Percentiles rank a stretch among this genome's conserved stretches.
Conservation (phyloP, 2,329 filamentous ascomycete genomes). For the Helotiales sp. region DNA sequence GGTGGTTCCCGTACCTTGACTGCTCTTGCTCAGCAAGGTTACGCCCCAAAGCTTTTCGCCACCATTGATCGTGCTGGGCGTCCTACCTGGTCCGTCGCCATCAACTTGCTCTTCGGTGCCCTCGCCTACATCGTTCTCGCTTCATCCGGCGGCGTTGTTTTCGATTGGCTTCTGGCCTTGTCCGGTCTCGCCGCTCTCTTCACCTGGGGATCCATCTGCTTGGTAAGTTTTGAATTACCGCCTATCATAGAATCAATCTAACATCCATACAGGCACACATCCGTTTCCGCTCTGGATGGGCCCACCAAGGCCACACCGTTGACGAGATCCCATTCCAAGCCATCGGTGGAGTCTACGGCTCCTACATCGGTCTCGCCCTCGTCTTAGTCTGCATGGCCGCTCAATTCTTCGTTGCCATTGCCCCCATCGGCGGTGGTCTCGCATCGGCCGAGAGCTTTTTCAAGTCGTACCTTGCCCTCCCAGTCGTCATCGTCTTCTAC, state of each 20-base stretch:
- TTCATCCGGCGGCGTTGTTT: slow-evolving; percentile 51
- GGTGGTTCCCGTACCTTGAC: slow-evolving; percentile 88
- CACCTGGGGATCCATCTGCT: slow-evolving; percentile 72
- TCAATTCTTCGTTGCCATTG: slow-evolving; percentile 43
- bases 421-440: slow-evolving; percentile 51
- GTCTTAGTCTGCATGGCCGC: slow-evolving; percentile 51
- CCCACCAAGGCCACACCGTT: slow-evolving; percentile 56
- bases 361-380: slow-evolving; percentile 62
- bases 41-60: slow-evolving; percentile 75
- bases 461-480: slow-evolving; percentile 57
- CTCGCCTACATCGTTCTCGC: slow-evolving; percentile 61
- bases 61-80: slow-evolving; percentile 84
- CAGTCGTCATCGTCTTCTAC: slow-evolving; percentile 50
- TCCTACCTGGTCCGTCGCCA: slow-evolving; percentile 60
- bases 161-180: slow-evolving; percentile 70
- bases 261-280: slow-evolving; percentile 57
- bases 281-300: slow-evolving; percentile 57
- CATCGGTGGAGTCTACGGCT: slow-evolving; percentile 62
- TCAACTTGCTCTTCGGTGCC: slow-evolving; percentile 59
- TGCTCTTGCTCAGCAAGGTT: slow-evolving; percentile 83
- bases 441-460: slow-evolving; percentile 60
- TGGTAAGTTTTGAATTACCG: slow-evolving; percentile 54
- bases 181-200: slow-evolving; percentile 75
- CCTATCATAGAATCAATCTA: too few relatives aligned
- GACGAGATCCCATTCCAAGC: slow-evolving; percentile 67